Base-by-base conservation (phyloP, 306 rosid species). In the Rosa lucieae region DNA sequence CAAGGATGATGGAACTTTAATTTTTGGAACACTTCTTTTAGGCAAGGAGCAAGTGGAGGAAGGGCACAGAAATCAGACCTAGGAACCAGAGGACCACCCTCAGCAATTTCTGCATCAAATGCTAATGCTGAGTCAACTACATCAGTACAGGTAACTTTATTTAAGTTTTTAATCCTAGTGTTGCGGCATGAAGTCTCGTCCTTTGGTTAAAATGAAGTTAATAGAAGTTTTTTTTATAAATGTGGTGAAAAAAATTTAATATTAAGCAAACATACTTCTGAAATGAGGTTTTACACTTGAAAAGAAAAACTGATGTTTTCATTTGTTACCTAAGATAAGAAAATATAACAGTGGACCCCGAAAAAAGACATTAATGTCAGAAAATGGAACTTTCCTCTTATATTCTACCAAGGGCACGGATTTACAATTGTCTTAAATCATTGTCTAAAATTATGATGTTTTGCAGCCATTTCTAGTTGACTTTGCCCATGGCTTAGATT, bases 11-110 rank as follows among this genome's bases (percentile, higher is more conserved):
- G 13, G 46, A 46, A 62, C n/a, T 15, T 75, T 62, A 29, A 62
- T 29, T 23, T 10, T 15, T 29, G 48, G 18, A 15, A 18, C 12
- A 76, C 35, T 80, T 68, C 32, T 70, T 56, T 61, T 70, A 94
- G 98, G 91, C 92, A 86, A 77, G 82, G 89, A 78, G 72, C 84
- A 56, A 75, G 58, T 61, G 89, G 81, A 52, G 80, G 85, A 70
- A 89, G 81, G 74, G 86, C 80, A 77, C 90, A 72, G 71, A 89
- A 82, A 71, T 62, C 63, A 77, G 88, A 86, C 55, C 61, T 23
- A 10, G 86, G 87, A 80, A 88, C 84, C 74, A 89, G 89, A 82
- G 87, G 78, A 72, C 88, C 83, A 75, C 48, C 78, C 69, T 79
- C 44, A 26, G n/a, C 73, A 23, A 73, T 82, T 81, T 79, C 82